Percentiles rank a stretch among this genome's conserved stretches.
Evolutionary conservation across 768 basidiomycete species (phyloP).

Genomic region (Strobilomyces confusus): DNA sequence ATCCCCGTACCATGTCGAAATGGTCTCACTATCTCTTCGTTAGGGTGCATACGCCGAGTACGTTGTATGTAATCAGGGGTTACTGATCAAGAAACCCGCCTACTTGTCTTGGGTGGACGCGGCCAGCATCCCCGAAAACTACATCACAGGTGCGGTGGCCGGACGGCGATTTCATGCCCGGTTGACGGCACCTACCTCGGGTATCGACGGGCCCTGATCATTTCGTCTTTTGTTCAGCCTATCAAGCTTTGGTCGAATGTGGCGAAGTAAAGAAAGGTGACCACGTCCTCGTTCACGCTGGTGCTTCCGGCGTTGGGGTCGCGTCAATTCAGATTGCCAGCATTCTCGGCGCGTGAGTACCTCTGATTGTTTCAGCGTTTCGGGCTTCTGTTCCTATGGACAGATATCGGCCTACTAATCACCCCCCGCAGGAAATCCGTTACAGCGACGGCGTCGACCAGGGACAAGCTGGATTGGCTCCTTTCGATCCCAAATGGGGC

Average conservation of each 20-base stretch:
- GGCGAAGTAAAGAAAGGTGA: constrained; percentile 68
- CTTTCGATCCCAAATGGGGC: constrained; percentile 62
- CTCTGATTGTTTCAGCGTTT: constrained; percentile 3
- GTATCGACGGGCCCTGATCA: constrained; percentile 6
- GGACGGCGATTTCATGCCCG: constrained; percentile 15
- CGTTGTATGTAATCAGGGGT: constrained; percentile 59
- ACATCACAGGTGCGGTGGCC: constrained; percentile 65
- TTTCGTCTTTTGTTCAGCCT: constrained; percentile 37
- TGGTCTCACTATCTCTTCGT: constrained; percentile 1
- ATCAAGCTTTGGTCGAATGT: constrained; percentile 60
- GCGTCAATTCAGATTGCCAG: constrained; percentile 87
- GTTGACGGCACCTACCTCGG: not conserved
- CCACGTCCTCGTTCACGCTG: constrained; percentile 84
- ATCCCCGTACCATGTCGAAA: not conserved
- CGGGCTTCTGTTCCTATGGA: not conserved
- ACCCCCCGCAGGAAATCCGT: constrained; percentile 50
- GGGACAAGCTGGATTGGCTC: constrained; percentile 79
- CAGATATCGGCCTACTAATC: constrained; percentile 4
- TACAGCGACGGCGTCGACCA: constrained; percentile 81
- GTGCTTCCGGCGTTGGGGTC: constrained; percentile 85
- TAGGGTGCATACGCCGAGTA: constrained; percentile 93
- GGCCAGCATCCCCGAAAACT: constrained; percentile 84
- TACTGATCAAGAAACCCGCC: constrained; percentile 70
- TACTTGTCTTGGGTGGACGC: constrained; percentile 80
- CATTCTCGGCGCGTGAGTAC: constrained; percentile 63